Conservation (phyloP, 2,329 filamentous ascomycete genomes). For the Rhinocladiella mackenziei region DNA sequence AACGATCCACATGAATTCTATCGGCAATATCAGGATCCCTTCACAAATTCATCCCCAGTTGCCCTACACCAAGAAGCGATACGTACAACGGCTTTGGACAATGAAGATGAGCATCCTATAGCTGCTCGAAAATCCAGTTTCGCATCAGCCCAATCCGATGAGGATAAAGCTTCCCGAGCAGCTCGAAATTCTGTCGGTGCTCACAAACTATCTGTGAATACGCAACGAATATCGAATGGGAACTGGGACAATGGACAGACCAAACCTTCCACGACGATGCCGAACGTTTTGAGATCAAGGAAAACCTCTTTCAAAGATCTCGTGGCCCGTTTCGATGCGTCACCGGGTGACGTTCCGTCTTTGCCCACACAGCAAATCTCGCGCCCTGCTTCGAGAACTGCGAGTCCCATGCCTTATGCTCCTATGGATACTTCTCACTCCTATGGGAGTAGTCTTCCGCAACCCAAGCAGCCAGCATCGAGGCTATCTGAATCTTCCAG, state of each 20-base stretch:
- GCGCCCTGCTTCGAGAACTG: constrained; percentile 36
- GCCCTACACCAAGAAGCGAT: constrained; percentile 29
- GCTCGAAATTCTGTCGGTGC: constrained; percentile 3
- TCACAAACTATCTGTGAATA: constrained; percentile 18
- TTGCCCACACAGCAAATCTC: constrained; percentile 37
- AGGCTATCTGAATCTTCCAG: constrained; percentile 8
- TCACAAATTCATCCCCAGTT: constrained; percentile 32
- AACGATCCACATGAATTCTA: constrained; percentile 52
- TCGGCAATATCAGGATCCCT: constrained; percentile 42
- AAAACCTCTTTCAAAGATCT: constrained; percentile 76
- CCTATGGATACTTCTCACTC: constrained; percentile 9
- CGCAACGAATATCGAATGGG: constrained; percentile 13
- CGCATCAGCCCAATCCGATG: constrained; percentile 12
- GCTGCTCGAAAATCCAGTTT: constrained; percentile 21
- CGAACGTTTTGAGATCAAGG: constrained; percentile 29
- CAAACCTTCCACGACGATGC: constrained; percentile 10
- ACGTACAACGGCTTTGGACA: constrained; percentile 15
- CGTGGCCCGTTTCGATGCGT: constrained; percentile 69
- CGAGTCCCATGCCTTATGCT: constrained; percentile 33
- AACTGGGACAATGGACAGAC: constrained; percentile 6
- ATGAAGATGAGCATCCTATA: constrained; percentile 4
- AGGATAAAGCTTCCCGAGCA: constrained; percentile 6
- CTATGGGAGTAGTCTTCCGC: constrained; percentile 7
- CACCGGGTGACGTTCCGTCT: constrained; percentile 45
- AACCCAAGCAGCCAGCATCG: constrained; percentile 6